Conservation (phyloP, 2,329 filamentous ascomycete species). For the Aspergillus sp. region DNA sequence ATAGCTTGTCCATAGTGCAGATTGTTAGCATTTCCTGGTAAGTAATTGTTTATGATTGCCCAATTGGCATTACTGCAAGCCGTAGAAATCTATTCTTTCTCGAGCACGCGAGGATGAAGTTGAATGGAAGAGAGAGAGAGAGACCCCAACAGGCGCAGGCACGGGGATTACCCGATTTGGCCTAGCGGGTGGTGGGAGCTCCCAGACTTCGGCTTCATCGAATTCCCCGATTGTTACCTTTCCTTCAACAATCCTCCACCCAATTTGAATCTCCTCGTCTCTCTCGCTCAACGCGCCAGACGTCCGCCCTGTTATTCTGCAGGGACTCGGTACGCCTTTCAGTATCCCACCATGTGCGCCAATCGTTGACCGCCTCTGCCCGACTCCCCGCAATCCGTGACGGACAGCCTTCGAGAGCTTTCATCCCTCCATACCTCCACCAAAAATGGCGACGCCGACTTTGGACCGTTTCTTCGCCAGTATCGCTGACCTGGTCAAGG, state of each 20-base stretch:
- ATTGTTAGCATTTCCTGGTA: too few relatives aligned
- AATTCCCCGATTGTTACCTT: too few relatives aligned
- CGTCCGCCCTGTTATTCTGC: neutral
- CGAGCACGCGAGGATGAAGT: neutral
- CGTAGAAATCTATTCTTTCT: too few relatives aligned
- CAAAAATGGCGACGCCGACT: conserved; percentile 57
- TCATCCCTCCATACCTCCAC: neutral
- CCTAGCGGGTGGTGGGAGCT: neutral
- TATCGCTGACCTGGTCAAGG: conserved; percentile 63
- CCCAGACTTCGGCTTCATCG: neutral
- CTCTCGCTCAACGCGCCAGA: neutral
- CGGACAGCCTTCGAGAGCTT: neutral
- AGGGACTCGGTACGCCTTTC: neutral
- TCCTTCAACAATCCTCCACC: neutral
- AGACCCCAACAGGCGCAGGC: neutral
- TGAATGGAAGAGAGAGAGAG: neutral
- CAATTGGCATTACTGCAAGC: too few relatives aligned
- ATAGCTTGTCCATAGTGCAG: too few relatives aligned
- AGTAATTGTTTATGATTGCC: too few relatives aligned
- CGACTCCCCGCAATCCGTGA: conserved; percentile 3
- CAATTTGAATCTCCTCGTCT: neutral
- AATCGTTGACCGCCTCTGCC: neutral
- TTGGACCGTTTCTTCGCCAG: conserved; percentile 68
- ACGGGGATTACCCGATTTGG: neutral
- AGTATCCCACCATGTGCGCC: neutral